A percentile compares a stretch with the other conserved stretches of the same genome.
These are phyloP conservation scores for Biscogniauxia sp. DNA, from an alignment of 2,329 filamentous ascomycete species.

Conservation along the genomic window DNA sequence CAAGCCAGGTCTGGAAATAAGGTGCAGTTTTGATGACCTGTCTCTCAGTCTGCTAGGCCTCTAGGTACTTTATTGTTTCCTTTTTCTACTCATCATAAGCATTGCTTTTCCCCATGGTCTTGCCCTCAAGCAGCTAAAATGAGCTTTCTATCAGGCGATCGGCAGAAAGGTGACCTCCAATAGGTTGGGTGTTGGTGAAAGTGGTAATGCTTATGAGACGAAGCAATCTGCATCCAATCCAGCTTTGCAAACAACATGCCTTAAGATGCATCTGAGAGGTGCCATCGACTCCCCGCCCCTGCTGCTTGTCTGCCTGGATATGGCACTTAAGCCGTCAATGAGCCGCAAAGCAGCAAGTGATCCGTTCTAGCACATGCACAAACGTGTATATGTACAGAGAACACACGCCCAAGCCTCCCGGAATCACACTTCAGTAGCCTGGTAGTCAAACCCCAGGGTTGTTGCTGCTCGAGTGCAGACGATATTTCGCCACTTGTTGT, in stretches of 20 bases:
- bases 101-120: neutral
- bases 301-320: neutral
- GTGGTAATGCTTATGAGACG: neutral
- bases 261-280: neutral
- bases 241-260: neutral
- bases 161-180: neutral
- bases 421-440: neutral
- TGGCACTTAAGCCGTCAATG: neutral
- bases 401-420: neutral
- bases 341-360: neutral
- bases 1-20: conserved; percentile 7
- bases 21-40: conserved; percentile 14
- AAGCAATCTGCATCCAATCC: neutral
- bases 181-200: neutral
- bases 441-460: neutral
- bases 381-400: neutral
- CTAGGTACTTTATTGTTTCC: neutral
- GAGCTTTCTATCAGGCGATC: neutral
- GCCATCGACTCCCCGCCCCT: neutral
- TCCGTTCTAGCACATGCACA: neutral
- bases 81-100: neutral
- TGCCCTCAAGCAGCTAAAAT: neutral
- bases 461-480: neutral
- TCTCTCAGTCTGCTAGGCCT: conserved; percentile 2
- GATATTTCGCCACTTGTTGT: neutral